These are phyloP conservation scores for Colletotrichum sp. DNA, from an alignment of 2,329 filamentous ascomycete species.

Conservation along the genomic window DNA sequence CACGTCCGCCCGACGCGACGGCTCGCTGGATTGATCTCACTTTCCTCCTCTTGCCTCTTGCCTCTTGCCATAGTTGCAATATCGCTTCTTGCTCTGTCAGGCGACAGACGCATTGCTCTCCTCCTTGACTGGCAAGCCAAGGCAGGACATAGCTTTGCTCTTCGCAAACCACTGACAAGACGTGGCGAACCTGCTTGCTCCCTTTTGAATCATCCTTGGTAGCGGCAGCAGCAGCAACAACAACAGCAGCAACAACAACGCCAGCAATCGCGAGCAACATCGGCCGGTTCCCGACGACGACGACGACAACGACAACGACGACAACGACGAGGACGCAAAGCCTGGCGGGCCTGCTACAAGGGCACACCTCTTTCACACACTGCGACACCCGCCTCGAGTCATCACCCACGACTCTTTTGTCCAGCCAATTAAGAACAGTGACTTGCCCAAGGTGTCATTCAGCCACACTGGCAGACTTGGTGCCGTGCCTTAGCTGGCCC, in stretches of 20 bases:
- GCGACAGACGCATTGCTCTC: background rate
- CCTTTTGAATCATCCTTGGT: background rate
- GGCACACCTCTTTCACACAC: background rate
- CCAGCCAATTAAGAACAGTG: background rate
- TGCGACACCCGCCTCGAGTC: background rate
- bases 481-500: background rate
- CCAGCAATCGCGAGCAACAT: background rate
- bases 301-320: background rate
- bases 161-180: background rate
- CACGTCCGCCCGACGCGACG: background rate
- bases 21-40: background rate
- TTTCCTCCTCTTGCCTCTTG: background rate
- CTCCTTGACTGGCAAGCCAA: constrained; percentile 6
- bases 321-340: background rate
- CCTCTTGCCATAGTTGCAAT: background rate
- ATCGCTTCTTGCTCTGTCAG: background rate
- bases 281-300: background rate
- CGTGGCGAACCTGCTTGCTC: background rate
- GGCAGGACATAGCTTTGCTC: constrained; percentile 2
- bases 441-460: background rate
- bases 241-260: background rate
- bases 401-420: background rate
- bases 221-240: background rate
- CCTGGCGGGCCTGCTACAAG: background rate
- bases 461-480: background rate